Base-by-base conservation (phyloP, 495 filamentous ascomycete species). In the Tuber indicum region DNA sequence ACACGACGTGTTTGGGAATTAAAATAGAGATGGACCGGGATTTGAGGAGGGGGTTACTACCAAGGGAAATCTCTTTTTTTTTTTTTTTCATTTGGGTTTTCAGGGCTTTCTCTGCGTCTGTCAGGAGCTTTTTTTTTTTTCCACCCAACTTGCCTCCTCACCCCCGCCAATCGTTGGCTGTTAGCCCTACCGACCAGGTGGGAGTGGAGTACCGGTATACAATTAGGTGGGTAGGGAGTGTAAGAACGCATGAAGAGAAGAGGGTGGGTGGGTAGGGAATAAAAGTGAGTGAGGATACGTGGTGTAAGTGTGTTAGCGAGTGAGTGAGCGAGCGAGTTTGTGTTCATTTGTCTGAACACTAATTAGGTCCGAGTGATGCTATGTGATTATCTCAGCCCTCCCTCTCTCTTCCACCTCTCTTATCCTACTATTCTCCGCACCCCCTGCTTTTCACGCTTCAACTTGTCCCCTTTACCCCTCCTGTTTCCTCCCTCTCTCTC, bases 331-430 rank as follows among this genome's bases (percentile, higher is more conserved):
- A 32, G 58, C n/a, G 58, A 66, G 26, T 12, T 66, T 66, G n/a
- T 66, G 58, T 66, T n/a, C 58, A 66, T 66, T 66, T 66, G 4
- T 32, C 58, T 66, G 58, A 66, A 66, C 58, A 32, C 58, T 66
- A 26, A 32, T 32, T 41, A 41, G 39, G 12, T 32, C 58, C 58
- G 58, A 66, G 58, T 66, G 58, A 66, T 66, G 58, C 12, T 32
- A 66, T 66, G 58, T 66, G 58, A 66, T 66, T 66, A 66, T 10
- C n/a, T 46, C 26, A 66, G 58, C 52, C n/a, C 42, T 43, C 52
- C 52, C 3, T 16, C n/a, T 16, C n/a, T 62, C 3, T n/a, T 62
- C 52, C 52, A 32, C 52, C 52, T 14, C 58, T n/a, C 26, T 32
- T 66, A 66, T 66, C 58, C 9, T 32, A 66, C 26, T 12, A 26